phyloP scores from a whole-genome alignment of 148 eudicot species.

The Fallopia convolvulus region DNA sequence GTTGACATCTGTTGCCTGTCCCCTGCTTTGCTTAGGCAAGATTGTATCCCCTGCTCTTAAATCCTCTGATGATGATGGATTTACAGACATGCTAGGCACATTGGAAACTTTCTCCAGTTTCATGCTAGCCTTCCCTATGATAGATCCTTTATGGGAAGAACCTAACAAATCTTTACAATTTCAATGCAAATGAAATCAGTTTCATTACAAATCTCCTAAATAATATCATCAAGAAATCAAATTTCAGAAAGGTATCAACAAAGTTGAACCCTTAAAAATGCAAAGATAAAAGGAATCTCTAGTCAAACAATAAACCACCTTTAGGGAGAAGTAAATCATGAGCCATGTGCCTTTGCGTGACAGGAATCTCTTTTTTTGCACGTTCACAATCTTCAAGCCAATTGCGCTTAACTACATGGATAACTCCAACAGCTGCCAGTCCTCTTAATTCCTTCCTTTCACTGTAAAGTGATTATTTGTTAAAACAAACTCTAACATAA shows the following conservation, averaged over 20 bases:
- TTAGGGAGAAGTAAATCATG: constrained; percentile 72
- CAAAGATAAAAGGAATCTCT: not conserved
- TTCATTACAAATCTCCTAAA: not conserved
- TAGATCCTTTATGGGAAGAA: constrained; percentile 35
- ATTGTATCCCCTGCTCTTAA: constrained; percentile 24
- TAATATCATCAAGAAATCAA: not conserved
- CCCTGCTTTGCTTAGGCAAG: constrained; percentile 25
- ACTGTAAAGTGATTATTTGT: constrained; percentile 32
- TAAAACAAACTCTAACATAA: not conserved
- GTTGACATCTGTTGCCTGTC: constrained; percentile 13
- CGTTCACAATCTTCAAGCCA: constrained; percentile 93
- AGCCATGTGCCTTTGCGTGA: constrained; percentile 72
- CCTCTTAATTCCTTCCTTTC: constrained; percentile 77
- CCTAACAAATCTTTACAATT: constrained; percentile 22
- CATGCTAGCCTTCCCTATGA: constrained; percentile 22
- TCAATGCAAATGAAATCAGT: constrained; percentile 4
- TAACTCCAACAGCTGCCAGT: constrained; percentile 83
- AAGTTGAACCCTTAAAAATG: not conserved
- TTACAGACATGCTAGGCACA: constrained; percentile 20
- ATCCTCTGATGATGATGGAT: constrained; percentile 17
- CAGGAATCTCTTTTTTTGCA: constrained; percentile 77
- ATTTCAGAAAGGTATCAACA: not conserved
- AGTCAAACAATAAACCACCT: constrained; percentile 34
- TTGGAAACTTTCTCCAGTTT: constrained; percentile 35
- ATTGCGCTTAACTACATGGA: constrained; percentile 44